Percentiles rank a stretch among this genome's conserved stretches.
These are phyloP conservation scores for Curvularia verruculosa DNA, from an alignment of 2,329 filamentous ascomycete genomes.

Conservation along the genomic window DNA sequence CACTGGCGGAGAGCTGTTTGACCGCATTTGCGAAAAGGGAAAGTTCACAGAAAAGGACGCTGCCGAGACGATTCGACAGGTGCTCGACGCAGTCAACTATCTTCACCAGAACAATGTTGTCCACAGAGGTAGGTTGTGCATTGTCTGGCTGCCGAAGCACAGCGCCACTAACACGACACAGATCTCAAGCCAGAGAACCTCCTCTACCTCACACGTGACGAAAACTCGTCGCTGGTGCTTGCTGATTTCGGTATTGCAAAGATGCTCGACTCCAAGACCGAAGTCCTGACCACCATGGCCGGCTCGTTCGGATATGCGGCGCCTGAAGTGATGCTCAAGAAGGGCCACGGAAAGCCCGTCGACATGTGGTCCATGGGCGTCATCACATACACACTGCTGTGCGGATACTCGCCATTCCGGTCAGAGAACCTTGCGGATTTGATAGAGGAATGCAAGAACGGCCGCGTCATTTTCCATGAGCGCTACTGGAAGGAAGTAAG, in stretches of 20 bases:
- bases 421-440: slow-evolving; percentile 91
- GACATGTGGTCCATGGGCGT: slow-evolving; percentile 99
- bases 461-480: slow-evolving; percentile 90
- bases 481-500: slow-evolving; percentile 99
- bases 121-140: slow-evolving; percentile 73
- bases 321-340: slow-evolving; percentile 97
- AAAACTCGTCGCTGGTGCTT: slow-evolving; percentile 84
- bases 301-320: slow-evolving; percentile 98
- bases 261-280: slow-evolving; percentile 88
- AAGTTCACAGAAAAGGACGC: slow-evolving; percentile 99
- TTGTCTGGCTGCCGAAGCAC: neutral
- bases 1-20: slow-evolving; percentile 94
- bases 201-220: slow-evolving; percentile 81
- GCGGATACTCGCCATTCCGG: slow-evolving; percentile 97
- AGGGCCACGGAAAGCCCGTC: slow-evolving; percentile 95
- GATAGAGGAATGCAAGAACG: slow-evolving; percentile 89
- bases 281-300: slow-evolving; percentile 96
- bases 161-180: slow-evolving; percentile 49
- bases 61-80: slow-evolving; percentile 91
- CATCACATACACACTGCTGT: slow-evolving; percentile 97
- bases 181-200: slow-evolving; percentile 98
- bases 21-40: slow-evolving; percentile 96
- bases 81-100: slow-evolving; percentile 91
- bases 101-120: slow-evolving; percentile 94
- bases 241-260: slow-evolving; percentile 99